Base-by-base conservation (phyloP, 345 rosid genomes). In the Angophora floribunda region DNA sequence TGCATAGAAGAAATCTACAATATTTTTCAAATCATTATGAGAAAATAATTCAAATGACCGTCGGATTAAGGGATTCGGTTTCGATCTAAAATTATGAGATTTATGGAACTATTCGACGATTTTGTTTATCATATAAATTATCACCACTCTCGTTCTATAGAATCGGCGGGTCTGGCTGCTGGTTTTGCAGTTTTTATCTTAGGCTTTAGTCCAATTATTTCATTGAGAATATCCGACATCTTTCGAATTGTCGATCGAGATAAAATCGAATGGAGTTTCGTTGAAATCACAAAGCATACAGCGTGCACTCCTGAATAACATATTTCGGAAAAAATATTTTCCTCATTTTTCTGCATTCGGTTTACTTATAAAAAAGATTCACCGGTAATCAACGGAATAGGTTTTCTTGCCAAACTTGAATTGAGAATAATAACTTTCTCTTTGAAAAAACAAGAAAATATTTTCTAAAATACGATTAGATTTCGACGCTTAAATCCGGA, bases 291-390 rank as follows among this genome's bases (percentile, higher is more conserved):
- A 5, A 22, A 55, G 61, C 61, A 22, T 55, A 11, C 2, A 2
- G 28, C 61, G 3, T 55, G 4, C 26, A 7, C 61, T 55, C 0
- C 2, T 0, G 0, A 0, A 55, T 8, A 8, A 55, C 61, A 55
- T 55, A 7, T 55, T 55, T 55, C 1, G 0, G 1, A 11, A 55
- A 36, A 55, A 55, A 55, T 2, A 22, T 55, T 21, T 55, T 55
- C 5, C 5, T 21, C 22, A 22, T 55, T 55, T 55, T 55, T 21
- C 61, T 3, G 2, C 0, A 0, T 55, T 21, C 19, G 21, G 61
- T 55, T 55, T 17, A 55, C 28, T 55, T 55, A 5, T 1, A 55
- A 55, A 55, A 22, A 55, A 21, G 28, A 21, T 26, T 55, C 0
- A 1, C 21, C 7, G 11, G 0, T 21, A 53, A 21, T 53, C 4